Evolutionary conservation across 2,329 filamentous ascomycete species (phyloP), one percentile per base, ranked within the genome.

Genomic region (Elsinoe australis): DNA sequence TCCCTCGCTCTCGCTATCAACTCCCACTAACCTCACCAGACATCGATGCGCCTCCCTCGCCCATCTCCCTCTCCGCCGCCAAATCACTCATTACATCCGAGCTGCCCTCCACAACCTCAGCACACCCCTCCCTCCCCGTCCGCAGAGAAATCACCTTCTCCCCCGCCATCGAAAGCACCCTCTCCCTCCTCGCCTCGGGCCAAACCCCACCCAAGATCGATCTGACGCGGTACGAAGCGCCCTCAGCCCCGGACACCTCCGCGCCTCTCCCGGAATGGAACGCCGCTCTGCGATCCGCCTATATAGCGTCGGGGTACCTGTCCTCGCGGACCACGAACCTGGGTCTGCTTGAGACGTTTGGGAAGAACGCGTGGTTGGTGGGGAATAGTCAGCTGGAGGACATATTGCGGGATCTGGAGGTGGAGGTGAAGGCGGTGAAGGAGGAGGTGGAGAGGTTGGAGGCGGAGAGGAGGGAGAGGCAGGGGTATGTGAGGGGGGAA

Each of bases 281-380:
- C 44, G 58, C 67, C 29, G 70, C 71, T 1, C 62, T 82, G 39
- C 69, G 69, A 45, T 70, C 71, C 54, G 77, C 79, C 17, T 80
- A 81, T 61, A 72, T 72, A 0, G 73, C 73, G 44, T 73, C 72
- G 32, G 71, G 75, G 3, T 81, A 83, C 61, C 67, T 84, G 17
- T 65, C 71, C 2, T 69, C 68, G 44, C 69, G 79, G 19, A 65
- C 75, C 44, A 72, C 74, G 34, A 79, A 82, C 65, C 77, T 95
- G 14, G 70, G 73, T 1, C 73, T 95, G n/a, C 76, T 95, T 15
- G 85, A 92, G 58, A 74, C 74, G 44, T 82, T 82, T 65, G 92
- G 90, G 56, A 87, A 87, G 68, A 95, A 95, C 64, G 83, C 87
- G 7, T 96, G 92, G 90, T 73, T 98, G 49, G 76, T 94, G 6